Evolutionary conservation across 2,329 filamentous ascomycete genomes (phyloP).

Genomic region (Pseudomassariella vexata): DNA sequence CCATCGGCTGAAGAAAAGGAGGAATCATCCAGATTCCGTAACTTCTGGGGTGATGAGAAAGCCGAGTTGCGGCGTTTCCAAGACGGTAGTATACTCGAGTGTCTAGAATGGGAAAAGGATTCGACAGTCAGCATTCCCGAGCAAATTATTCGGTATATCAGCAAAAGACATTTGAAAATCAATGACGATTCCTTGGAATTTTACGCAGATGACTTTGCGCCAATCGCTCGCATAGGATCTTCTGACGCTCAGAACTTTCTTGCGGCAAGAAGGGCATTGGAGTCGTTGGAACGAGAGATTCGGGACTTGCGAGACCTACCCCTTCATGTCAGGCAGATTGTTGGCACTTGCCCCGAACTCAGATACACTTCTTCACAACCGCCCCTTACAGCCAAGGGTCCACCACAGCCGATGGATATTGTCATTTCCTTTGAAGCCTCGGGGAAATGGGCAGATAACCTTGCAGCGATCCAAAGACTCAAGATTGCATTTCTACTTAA

Average conservation of each 20-base stretch:
- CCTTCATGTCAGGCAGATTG: constrained; percentile 76
- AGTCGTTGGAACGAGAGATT: constrained; percentile 68
- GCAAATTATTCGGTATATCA: constrained; percentile 70
- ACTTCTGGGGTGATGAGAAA: constrained; percentile 94
- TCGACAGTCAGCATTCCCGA: constrained; percentile 46
- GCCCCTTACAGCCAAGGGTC: constrained; percentile 39
- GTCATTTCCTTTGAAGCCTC: constrained; percentile 91
- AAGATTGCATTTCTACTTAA: constrained; percentile 86
- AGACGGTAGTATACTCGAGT: constrained; percentile 90
- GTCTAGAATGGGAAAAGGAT: constrained; percentile 73
- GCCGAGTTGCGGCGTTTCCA: constrained; percentile 91
- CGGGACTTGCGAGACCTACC: constrained; percentile 77
- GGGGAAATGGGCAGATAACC: constrained; percentile 85
- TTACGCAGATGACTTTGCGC: constrained; percentile 42
- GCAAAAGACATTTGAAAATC: constrained; percentile 63
- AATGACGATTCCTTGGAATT: constrained; percentile 47
- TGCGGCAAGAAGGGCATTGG: constrained; percentile 63
- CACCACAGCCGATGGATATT: constrained; percentile 61
- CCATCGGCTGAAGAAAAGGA: constrained; percentile 81
- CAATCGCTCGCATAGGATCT: constrained; percentile 37
- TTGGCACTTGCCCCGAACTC: constrained; percentile 64
- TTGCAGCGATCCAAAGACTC: constrained; percentile 84
- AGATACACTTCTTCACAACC: constrained; percentile 62
- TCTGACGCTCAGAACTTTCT: constrained; percentile 58
- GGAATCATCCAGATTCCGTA: constrained; percentile 73